Evolutionary conservation across 2,329 filamentous ascomycete species (phyloP), one percentile per base, ranked within the genome.

Genomic region (Nakataea oryzae): DNA sequence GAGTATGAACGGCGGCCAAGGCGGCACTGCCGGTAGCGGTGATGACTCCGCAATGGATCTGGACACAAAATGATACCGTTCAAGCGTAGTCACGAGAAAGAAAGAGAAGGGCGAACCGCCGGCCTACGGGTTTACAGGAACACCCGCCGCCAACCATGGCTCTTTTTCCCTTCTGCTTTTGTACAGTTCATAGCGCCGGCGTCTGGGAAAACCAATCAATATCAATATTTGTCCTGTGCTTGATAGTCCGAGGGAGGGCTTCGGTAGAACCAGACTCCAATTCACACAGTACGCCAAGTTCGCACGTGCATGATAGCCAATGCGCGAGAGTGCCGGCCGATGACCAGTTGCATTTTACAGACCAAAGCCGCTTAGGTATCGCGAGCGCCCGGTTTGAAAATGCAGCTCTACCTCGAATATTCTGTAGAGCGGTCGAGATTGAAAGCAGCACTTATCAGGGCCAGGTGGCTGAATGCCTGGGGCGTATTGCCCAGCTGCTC

Each of bases 401-500:
- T n/a, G n/a, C n/a, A n/a, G n/a, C 63, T 65, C 68, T 11, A 62
- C 65, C 27, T 59, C 24, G 34, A 59, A 50, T 50, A 50, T 66
- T 74, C 73, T 2, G 68, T 72, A 13, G 76, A 81, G 14, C 84
- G 81, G 56, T 71, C 61, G 61, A 92, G 73, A 73, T 91, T 92
- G 71, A 92, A 91, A 1, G 88, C 89, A 1, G 89, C 89, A 70
- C 86, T 90, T 68, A 92, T 85, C 69, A 91, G 80, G 2, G 88
- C 87, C 64, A 93, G 74, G 70, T 93, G 88, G 67, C 86, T 90
- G 67, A 92, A 92, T 0, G 89, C 89, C 74, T 91, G 89, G 0
- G 89, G 89, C 21, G 88, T 91, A 69, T 92, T 92, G 1, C 89
- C 89, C 63, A 92, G 78, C 74, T 92, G 89, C 73, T 92, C 88